phyloP scores from a whole-genome alignment of 2,329 filamentous ascomycete genomes.

The Paraconiothyrium brasiliense region DNA sequence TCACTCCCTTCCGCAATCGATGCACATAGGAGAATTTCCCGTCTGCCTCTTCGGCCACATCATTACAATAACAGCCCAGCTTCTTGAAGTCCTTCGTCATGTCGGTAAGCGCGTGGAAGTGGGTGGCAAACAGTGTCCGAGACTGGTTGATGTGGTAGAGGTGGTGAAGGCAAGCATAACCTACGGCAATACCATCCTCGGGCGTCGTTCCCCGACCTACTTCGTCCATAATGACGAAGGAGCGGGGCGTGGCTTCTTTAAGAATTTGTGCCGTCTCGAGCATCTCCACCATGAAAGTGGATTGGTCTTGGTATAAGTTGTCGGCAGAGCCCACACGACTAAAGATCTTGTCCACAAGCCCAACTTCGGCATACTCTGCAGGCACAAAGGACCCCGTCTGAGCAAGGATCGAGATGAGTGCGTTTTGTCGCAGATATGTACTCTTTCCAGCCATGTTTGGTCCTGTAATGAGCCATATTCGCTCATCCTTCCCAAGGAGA shows the following conservation, averaged over 20 bases:
- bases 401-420: constrained; percentile 90
- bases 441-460: constrained; percentile 99
- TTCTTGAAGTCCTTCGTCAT: constrained; percentile 69
- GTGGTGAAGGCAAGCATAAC: constrained; percentile 87
- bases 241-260: constrained; percentile 80
- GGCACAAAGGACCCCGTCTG: constrained; percentile 95
- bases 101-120: constrained; percentile 88
- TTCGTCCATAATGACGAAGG: constrained; percentile 97
- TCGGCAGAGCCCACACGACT: constrained; percentile 88
- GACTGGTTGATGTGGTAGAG: constrained; percentile 80
- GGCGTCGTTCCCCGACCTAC: constrained; percentile 94
- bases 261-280: constrained; percentile 93
- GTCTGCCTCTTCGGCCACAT: constrained; percentile 76
- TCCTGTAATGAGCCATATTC: constrained; percentile 73
- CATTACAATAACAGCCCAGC: constrained; percentile 85
- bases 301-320: constrained; percentile 92
- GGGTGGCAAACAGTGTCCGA: constrained; percentile 89
- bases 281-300: constrained; percentile 99
- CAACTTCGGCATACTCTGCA: constrained; percentile 83
- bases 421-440: constrained; percentile 95
- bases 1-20: constrained; percentile 80
- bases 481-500: constrained; percentile 79
- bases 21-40: constrained; percentile 84
- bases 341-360: constrained; percentile 95
- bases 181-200: constrained; percentile 88